Evolutionary conservation across 2,329 filamentous ascomycete species (phyloP).

Genomic region (Talaromyces verruculosus): DNA sequence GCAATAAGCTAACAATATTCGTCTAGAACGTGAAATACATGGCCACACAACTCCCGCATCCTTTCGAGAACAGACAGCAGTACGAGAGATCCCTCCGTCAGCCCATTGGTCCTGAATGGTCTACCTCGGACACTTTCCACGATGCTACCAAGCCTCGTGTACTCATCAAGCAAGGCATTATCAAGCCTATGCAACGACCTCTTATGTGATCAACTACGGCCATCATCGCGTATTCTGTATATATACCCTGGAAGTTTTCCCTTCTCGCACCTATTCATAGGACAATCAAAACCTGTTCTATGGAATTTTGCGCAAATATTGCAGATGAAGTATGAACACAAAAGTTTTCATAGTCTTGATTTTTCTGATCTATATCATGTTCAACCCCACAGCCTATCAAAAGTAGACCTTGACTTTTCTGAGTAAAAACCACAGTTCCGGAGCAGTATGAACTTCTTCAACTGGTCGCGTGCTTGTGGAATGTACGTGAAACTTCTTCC

Average conservation of each 20-base stretch:
- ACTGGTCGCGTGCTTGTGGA: background rate
- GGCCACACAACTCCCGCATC: conserved; percentile 78
- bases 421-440: background rate
- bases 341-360: too few relatives aligned
- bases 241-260: background rate
- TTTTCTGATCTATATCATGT: background rate
- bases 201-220: conserved; percentile 41
- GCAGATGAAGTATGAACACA: background rate
- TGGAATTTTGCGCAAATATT: background rate
- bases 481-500: background rate
- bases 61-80: conserved; percentile 82
- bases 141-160: conserved; percentile 83
- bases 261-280: background rate
- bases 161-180: conserved; percentile 85
- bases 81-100: conserved; percentile 86
- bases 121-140: conserved; percentile 94
- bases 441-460: background rate
- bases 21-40: conserved; percentile 78
- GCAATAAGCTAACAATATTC: conserved; percentile 17
- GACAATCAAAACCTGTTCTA: background rate
- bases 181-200: conserved; percentile 83
- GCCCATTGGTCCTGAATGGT: conserved; percentile 91
- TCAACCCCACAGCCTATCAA: background rate
- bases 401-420: background rate
- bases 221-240: background rate